Conservation (phyloP, 805 yeast genomes). For the Metschnikowia sp. region DNA sequence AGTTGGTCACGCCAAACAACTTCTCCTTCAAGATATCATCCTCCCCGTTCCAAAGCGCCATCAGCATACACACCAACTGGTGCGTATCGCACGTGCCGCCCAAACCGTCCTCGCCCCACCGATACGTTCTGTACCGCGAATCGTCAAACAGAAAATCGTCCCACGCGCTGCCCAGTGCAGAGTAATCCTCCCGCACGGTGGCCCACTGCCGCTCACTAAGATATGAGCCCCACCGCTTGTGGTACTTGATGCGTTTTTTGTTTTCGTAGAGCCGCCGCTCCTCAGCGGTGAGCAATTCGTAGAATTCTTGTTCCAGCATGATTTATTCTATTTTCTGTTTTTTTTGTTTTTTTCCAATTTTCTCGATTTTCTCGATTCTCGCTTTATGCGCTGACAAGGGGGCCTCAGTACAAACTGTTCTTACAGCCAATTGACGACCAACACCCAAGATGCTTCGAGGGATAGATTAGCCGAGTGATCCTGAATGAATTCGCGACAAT, state of each 20-base stretch:
- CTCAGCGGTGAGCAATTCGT: constrained; percentile 31
- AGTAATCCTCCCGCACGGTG: constrained; percentile 84
- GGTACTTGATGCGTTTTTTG: constrained; percentile 45
- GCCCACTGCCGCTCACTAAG: constrained; percentile 76
- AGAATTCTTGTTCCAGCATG: constrained; percentile 13
- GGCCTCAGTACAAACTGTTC: too few species aligned
- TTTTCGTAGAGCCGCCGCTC: constrained; percentile 35
- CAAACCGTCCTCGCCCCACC: constrained; percentile 97
- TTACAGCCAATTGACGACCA: too few species aligned
- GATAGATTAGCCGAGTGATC: too few species aligned
- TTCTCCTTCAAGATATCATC: constrained; percentile 84
- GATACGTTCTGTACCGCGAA: constrained; percentile 71
- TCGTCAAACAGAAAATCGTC: constrained; percentile 81
- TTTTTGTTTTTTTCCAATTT: too few species aligned
- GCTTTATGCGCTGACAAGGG: too few species aligned
- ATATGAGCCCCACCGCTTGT: constrained; percentile 92
- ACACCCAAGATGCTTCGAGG: too few species aligned
- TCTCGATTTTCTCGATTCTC: too few species aligned
- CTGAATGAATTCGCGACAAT: too few species aligned
- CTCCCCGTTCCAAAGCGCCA: constrained; percentile 89
- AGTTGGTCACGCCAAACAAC: constrained; percentile 84
- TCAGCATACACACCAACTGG: constrained; percentile 68
- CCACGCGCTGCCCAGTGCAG: constrained; percentile 89
- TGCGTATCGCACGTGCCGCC: constrained; percentile 87
- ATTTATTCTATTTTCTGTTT: neutral